Base-by-base conservation (phyloP, 352 stramenopile genomes). In the Globisporangium ultimum region DNA sequence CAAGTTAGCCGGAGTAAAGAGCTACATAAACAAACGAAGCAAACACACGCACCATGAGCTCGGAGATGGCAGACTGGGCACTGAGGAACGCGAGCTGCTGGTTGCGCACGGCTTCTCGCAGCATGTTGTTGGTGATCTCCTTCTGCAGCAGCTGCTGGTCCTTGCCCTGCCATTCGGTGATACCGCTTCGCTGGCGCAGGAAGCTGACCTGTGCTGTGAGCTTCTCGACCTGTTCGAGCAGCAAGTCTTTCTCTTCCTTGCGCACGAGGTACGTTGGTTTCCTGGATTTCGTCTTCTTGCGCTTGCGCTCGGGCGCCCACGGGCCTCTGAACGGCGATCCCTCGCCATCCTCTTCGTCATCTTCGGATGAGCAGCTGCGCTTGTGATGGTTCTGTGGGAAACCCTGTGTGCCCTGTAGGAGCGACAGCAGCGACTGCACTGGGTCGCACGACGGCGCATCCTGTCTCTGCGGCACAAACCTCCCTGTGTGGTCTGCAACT, bases 241-340 rank as follows among this genome's bases (percentile, higher is more conserved):
- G 48, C 49, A 72, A 45, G 22, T 69, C 66, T 42, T 75, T 75
- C 71, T 83, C 74, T 53, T 79, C 73, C 60, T 82, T 82, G 20
- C 73, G 65, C 15, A 79, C 66, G 36, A 82, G 63, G 42, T 82
- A 82, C 47, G 73, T 82, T 9, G 73, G 73, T 24, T 82, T 82
- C 15, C 73, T 71, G 32, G 58, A 53, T 21, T 66, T 74, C 42
- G 56, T 34, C 36, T 68, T 68, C 50, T 77, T 80, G 24, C 50
- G 54, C 46, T 56, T 5, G 54, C 58, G 12, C 52, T 66, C 53
- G 40, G 12, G 32, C 36, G 12, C 34, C 63, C 28, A 63, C 28
- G 18, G 17, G 12, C 21, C 15, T 10, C 15, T n/a, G 46, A 9
- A 18, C 6, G 6, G 28, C 3, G 22, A 14, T 55, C 36, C 50